Percentiles rank a stretch among this genome's conserved stretches.
Conservation (phyloP, 2,329 filamentous ascomycete genomes). For the Cordyceps cateniannulata region DNA sequence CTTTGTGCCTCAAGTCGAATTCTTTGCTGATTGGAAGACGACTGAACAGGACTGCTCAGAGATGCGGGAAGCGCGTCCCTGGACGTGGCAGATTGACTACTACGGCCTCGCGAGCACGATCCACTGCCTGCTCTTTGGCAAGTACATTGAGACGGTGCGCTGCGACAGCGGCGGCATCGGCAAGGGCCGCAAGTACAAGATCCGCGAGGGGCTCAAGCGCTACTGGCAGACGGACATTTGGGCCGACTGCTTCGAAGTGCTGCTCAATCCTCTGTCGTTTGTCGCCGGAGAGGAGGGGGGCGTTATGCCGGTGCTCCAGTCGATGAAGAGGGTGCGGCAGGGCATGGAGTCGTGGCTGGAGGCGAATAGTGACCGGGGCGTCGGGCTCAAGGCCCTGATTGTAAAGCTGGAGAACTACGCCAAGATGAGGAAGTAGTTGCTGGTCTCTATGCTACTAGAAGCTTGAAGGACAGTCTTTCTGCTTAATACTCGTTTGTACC, state of each 20-base stretch:
- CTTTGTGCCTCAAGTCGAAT: conserved; percentile 67
- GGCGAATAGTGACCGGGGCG: conserved; percentile 72
- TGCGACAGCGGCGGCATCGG: conserved; percentile 49
- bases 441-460: neutral
- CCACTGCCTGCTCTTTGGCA: conserved; percentile 85
- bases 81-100: conserved; percentile 98
- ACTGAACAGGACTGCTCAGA: conserved; percentile 84
- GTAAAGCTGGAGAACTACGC: conserved; percentile 53
- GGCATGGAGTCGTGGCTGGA: conserved; percentile 81
- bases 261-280: conserved; percentile 74
- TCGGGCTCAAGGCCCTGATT: conserved; percentile 64
- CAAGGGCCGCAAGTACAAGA: conserved; percentile 65
- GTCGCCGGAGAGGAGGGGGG: conserved; percentile 56
- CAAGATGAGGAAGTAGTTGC: conserved; percentile 26
- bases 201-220: conserved; percentile 78
- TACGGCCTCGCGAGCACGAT: conserved; percentile 85
- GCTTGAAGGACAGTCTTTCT: neutral
- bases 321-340: conserved; percentile 63
- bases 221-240: conserved; percentile 98
- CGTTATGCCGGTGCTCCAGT: conserved; percentile 66
- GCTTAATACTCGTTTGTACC: neutral
- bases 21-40: conserved; percentile 94
- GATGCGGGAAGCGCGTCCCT: conserved; percentile 87
- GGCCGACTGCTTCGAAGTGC: conserved; percentile 71
- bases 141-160: conserved; percentile 79